Percentiles rank a stretch among this genome's conserved stretches.
phyloP scores from a whole-genome alignment of 2,329 filamentous ascomycete genomes.

The Gliomastix tumulicola region DNA sequence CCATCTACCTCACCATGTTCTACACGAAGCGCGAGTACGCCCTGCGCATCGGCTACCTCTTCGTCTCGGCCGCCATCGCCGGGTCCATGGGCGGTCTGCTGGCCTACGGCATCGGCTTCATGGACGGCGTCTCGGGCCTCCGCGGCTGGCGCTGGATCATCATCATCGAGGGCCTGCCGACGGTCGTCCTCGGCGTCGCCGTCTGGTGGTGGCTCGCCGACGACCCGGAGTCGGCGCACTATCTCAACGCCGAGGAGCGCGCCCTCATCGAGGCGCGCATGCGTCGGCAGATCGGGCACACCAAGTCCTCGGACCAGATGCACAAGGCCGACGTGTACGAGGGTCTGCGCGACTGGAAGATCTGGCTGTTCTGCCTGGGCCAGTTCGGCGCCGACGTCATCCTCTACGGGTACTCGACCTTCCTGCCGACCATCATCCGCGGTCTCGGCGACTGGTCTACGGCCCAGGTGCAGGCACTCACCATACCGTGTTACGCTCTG shows the following conservation, averaged over 20 bases:
- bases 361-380: conserved; percentile 50
- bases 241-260: conserved; percentile 42
- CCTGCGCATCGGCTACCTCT: conserved; percentile 29
- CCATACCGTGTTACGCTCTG: conserved; percentile 58
- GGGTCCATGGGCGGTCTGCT: conserved; percentile 17
- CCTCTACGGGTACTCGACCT: conserved; percentile 56
- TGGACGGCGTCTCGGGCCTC: conserved; percentile 23
- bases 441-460: conserved; percentile 41
- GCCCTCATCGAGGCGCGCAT: conserved; percentile 23
- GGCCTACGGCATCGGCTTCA: conserved; percentile 23
- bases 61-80: conserved; percentile 30
- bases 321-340: conserved; percentile 49
- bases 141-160: conserved; percentile 49
- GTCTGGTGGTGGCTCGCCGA: conserved; percentile 20
- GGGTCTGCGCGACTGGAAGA: conserved; percentile 57
- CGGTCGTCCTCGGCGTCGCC: conserved; percentile 19
- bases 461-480: conserved; percentile 51
- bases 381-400: conserved; percentile 58
- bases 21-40: conserved; percentile 48
- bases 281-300: conserved; percentile 18
- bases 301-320: conserved; percentile 17
- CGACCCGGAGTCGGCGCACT: conserved; percentile 42
- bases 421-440: conserved; percentile 60
- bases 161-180: conserved; percentile 36
- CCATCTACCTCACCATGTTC: conserved; percentile 37